Evolutionary conservation across 768 basidiomycete genomes (phyloP), one percentile per base, ranked within the genome.

Genomic region (Collybia sp.): DNA sequence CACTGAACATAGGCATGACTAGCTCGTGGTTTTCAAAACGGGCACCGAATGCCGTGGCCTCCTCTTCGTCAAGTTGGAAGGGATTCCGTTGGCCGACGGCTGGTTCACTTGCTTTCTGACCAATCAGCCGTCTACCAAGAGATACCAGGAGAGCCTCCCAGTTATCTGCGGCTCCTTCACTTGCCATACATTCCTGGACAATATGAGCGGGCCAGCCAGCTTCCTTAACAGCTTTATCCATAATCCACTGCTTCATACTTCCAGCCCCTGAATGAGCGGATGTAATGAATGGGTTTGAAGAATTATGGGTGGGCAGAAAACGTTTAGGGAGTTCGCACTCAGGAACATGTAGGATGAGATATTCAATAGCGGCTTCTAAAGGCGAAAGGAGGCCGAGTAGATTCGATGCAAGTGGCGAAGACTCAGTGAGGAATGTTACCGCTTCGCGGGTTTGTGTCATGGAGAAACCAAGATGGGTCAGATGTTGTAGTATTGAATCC

Each of bases 301-400:
- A 79, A 53, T 82, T 84, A n/a, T 63, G 62, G 9, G 70, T 59
- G 3, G 85, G 79, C 12, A 88, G 63, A 60, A 91, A 90, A 19
- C 77, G 76, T 42, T 71, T 58, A 0, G 94, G 94, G 4, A 96
- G 75, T 54, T 95, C 93, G 47, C 88, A 85, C 67, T 97, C 93
- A 0, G 93, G 87, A 5, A 88, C 59, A 54, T 89, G 80, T 16
- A 95, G 72, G 38, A 95, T 73, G 2, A 96, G 73, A 65, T 90
- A 91, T 53, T 93, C 88, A 38, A 93, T 83, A 43, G 82, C 81
- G 0, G 91, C 88, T 58, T 92, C 83, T 12, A 92, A 63, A 4
- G 85, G 79, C 5, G 80, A 70, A 2, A 82, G 62, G 5, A 77
- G 69, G 6, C 60, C 63, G 30, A 93, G 68, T 12, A 95, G 71